These are phyloP conservation scores for Lasiosphaeris hirsuta DNA, from an alignment of 495 filamentous ascomycete genomes.

Conservation along the genomic window DNA sequence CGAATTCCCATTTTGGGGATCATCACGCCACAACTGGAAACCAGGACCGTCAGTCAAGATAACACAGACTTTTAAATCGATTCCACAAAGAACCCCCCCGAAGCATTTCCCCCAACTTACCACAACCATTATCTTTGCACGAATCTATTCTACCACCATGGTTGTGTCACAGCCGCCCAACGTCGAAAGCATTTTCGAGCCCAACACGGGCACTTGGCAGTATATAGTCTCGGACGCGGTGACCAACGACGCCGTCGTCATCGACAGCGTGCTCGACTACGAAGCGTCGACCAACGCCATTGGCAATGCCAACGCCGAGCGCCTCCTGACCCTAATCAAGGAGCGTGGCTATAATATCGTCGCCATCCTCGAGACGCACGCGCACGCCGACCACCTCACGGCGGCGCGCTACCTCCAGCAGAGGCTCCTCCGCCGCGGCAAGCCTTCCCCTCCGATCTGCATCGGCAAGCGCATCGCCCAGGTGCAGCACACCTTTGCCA, in stretches of 20 bases:
- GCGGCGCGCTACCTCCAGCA: constrained; percentile 53
- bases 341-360: constrained; percentile 46
- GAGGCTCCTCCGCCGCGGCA: constrained; percentile 28
- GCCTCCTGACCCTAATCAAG: constrained; percentile 38
- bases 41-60: too few species aligned
- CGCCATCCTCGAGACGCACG: constrained; percentile 57
- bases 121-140: too few species aligned
- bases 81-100: too few species aligned
- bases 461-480: constrained; percentile 54
- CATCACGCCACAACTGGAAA: too few species aligned
- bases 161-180: too few species aligned
- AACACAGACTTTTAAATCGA: too few species aligned
- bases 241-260: constrained; percentile 48
- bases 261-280: constrained; percentile 60
- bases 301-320: constrained; percentile 48
- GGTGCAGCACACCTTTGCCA: constrained; percentile 49
- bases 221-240: constrained; percentile 54
- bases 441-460: constrained; percentile 37
- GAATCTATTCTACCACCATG: too few species aligned
- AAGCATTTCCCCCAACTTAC: too few species aligned
- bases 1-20: too few species aligned
- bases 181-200: constrained; percentile 30
- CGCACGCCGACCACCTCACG: constrained; percentile 62
- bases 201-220: constrained; percentile 51
- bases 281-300: constrained; percentile 44